Conservation (phyloP, 1,139 yeast species). For the Saccharomyces hybrid region DNA sequence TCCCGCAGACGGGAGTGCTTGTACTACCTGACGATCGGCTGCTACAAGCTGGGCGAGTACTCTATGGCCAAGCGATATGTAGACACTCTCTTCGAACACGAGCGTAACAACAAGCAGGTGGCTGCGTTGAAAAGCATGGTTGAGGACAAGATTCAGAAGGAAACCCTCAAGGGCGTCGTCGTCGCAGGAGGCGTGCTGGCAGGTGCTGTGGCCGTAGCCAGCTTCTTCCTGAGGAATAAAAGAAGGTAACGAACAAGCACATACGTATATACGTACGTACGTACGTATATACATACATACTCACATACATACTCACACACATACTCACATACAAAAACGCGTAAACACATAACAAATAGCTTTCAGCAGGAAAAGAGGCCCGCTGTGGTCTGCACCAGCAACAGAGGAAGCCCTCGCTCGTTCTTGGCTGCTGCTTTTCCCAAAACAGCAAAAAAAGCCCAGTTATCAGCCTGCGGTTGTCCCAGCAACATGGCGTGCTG, state of each 20-base stretch:
- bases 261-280: no score
- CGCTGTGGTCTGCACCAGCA: no score
- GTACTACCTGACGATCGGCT: slow-evolving; percentile 81
- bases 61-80: slow-evolving; percentile 79
- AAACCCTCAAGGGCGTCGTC: slow-evolving; percentile 83
- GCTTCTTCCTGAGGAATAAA: slow-evolving; percentile 41
- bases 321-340: background rate
- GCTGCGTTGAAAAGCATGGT: slow-evolving; percentile 61
- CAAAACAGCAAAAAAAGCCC: background rate
- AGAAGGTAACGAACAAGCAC: slow-evolving; percentile 13
- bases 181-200: slow-evolving; percentile 81
- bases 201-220: slow-evolving; percentile 64
- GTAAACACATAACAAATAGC: background rate
- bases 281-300: background rate
- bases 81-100: slow-evolving; percentile 65
- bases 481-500: background rate
- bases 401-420: background rate
- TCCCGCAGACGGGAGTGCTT: slow-evolving; percentile 81
- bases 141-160: slow-evolving; percentile 73
- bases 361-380: background rate
- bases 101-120: slow-evolving; percentile 81
- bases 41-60: slow-evolving; percentile 82
- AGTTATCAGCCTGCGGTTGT: background rate
- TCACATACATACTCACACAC: background rate
- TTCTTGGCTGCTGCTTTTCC: slow-evolving; percentile 1